Base-by-base conservation (phyloP, 2,329 filamentous ascomycete genomes). In the Biscogniauxia sp. region DNA sequence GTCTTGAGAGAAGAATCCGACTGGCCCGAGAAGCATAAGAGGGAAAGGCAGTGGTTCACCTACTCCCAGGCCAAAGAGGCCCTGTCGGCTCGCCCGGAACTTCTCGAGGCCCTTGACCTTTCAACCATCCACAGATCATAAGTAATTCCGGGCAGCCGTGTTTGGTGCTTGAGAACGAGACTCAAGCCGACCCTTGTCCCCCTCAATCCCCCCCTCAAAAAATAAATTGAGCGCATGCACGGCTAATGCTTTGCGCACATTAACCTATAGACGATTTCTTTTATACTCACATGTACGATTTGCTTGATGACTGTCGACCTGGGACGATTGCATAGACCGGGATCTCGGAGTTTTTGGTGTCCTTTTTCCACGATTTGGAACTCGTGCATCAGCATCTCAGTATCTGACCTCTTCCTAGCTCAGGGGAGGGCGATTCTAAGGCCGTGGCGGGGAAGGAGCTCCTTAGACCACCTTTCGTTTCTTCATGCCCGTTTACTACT, bases 1-100 rank as follows among this genome's bases (percentile, higher is more conserved):
- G 95, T 99, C 63, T 86, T 90, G 65, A 88, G 88, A 71, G 92
- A 97, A 78, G 90, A 95, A 76, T 80, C 83, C 17, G 87, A 93
- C 61, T 99, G 95, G 95, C 95, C 95, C 1, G 95, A 99, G 80
- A 90, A 85, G 80, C 87, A 96, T 77, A 98, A 97, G 83, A 86
- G 95, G 71, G 89, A 89, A 75, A 87, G 95, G 62, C 86, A 90
- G 74, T 99, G 95, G 95, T 92, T 97, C 76, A 89, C 87, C 56
- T 97, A 92, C 74, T 78, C 83, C 55, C 87, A 96, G 75, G 95
- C 95, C n/a, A 86, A 86, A 66, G 87, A 91, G 67, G 88, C 88
- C 54, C 80, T 99, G 70, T 84, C 86, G 67, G 84, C 86, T 63
- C 85, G 95, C 60, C 94, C 94, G 1, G 95, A 98, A 81, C 82